Base-by-base conservation (phyloP, 164 flowering plant genomes). In the Brasenia schreberi region DNA sequence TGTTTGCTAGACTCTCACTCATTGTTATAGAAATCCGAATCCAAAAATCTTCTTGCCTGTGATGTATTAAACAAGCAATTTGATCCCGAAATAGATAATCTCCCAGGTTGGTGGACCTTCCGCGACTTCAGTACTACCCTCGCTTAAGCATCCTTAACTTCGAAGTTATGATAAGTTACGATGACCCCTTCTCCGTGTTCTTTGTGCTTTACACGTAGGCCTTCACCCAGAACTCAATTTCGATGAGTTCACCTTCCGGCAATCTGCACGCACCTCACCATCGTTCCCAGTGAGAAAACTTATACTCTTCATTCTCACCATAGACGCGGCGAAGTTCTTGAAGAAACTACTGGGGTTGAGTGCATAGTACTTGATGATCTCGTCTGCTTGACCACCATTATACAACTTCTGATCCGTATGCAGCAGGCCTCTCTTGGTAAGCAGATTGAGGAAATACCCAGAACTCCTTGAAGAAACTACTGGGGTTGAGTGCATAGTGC, bases 401-500 rank as follows among this genome's bases (percentile, higher is more conserved):
- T 67, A 77, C 43, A 79, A 71, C 53, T 67, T 67, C 44, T 79
- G 78, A 42, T 79, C 80, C 0, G 80, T 72, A 62, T 77, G 80
- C 9, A 79, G 75, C 1, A 79, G 70, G 0, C 82, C 82, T 61
- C 67, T 77, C 4, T 5, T 1, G 6, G 56, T 9, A 52, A 75
- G n/a, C 66, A 79, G 59, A 43, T 69, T 61, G 5, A 42, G 59
- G 73, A 61, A 79, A 62, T 75, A 77, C 4, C 52, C 62, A 0
- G 43, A 68, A 62, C 62, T 69, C 81, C 12, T 59, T 53, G 42
- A 18, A 43, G 63, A 77, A 79, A 0, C 74, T 65, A 0, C 2
- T 19, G 0, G 67, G 59, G 61, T 66, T 68, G 7, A 7, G 17
- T 39, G 70, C 66, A 39, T 77, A 79, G 11, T 45, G 52, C n/a